Conservation (phyloP, 2,329 filamentous ascomycete genomes). For the Allantophomopsis lycopodina region DNA sequence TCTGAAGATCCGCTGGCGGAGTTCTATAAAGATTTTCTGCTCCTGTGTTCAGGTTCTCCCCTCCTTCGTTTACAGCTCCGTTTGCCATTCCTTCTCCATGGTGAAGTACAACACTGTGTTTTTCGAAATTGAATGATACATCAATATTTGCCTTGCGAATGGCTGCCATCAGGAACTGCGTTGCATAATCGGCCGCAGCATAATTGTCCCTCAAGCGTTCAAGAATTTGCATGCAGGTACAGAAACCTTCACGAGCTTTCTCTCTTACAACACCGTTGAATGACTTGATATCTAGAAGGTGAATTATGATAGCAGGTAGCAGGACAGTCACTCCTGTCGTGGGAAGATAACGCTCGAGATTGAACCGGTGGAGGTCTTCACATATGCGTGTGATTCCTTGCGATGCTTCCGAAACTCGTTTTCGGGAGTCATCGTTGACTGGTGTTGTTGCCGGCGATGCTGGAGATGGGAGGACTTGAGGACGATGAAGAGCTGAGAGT, state of each 20-base stretch:
- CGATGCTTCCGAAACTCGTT: conserved; percentile 72
- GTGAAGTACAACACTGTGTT: neutral
- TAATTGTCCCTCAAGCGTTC: conserved; percentile 80
- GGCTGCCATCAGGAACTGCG: conserved; percentile 83
- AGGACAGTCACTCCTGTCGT: conserved; percentile 87
- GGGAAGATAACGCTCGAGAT: conserved; percentile 67
- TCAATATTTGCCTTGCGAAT: conserved; percentile 72
- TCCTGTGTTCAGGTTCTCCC: neutral
- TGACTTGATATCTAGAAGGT: conserved; percentile 84
- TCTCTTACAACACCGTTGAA: conserved; percentile 58
- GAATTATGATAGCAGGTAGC: conserved; percentile 85
- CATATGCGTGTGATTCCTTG: conserved; percentile 77
- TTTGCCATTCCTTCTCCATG: neutral
- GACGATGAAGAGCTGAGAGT: conserved; percentile 78
- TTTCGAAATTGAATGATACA: conserved; percentile 1
- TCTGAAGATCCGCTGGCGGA: neutral
- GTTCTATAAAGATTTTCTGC: neutral
- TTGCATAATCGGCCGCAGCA: conserved; percentile 90
- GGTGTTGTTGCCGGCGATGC: conserved; percentile 39
- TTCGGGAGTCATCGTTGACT: conserved; percentile 69
- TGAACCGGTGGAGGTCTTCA: conserved; percentile 56
- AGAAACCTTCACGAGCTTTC: conserved; percentile 67
- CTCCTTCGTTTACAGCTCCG: neutral
- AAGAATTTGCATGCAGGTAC: conserved; percentile 86
- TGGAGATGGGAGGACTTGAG: conserved; percentile 72